Evolutionary conservation across 352 stramenopile species (phyloP).

Genomic region (Globisporangium paddicum): DNA sequence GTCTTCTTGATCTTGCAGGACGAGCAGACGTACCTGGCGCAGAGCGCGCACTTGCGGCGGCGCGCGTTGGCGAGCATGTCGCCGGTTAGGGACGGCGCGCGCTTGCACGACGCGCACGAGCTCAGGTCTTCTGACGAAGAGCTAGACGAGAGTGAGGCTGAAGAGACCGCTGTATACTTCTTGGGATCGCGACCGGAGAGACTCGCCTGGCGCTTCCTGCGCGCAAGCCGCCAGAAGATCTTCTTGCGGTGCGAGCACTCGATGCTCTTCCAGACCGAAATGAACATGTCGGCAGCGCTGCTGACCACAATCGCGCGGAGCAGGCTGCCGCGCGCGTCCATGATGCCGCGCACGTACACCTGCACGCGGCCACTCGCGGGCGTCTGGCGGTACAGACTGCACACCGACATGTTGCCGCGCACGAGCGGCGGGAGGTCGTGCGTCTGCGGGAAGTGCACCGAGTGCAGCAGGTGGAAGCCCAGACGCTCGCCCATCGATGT

Average conservation of each 20-base stretch:
- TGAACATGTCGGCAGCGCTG: constrained; percentile 17
- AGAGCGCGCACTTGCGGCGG: constrained; percentile 4
- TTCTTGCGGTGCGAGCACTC: constrained; percentile 15
- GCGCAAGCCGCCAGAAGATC: constrained; percentile 51
- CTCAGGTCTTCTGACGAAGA: too few relatives aligned
- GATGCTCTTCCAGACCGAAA: neutral
- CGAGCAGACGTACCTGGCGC: constrained; percentile 3
- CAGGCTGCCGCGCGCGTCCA: constrained; percentile 19
- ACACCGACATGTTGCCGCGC: constrained; percentile 20
- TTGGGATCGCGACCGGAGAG: neutral
- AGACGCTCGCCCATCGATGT: constrained; percentile 6
- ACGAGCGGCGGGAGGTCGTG: constrained; percentile 13
- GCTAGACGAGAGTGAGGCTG: neutral
- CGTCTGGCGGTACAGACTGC: constrained; percentile 14
- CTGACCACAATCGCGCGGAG: constrained; percentile 37
- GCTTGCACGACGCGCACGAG: constrained; percentile 4
- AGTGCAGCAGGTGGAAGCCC: constrained; percentile 15
- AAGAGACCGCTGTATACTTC: neutral
- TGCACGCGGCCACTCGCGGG: constrained; percentile 1
- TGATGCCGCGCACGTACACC: neutral
- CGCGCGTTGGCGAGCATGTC: neutral
- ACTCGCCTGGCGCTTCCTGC: constrained; percentile 11
- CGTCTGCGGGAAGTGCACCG: constrained; percentile 14
- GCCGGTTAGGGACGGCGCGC: neutral
- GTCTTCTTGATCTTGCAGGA: constrained; percentile 7